These are phyloP conservation scores for Avicennia marina DNA, from an alignment of 257 asterid genomes.

Conservation along the genomic window DNA sequence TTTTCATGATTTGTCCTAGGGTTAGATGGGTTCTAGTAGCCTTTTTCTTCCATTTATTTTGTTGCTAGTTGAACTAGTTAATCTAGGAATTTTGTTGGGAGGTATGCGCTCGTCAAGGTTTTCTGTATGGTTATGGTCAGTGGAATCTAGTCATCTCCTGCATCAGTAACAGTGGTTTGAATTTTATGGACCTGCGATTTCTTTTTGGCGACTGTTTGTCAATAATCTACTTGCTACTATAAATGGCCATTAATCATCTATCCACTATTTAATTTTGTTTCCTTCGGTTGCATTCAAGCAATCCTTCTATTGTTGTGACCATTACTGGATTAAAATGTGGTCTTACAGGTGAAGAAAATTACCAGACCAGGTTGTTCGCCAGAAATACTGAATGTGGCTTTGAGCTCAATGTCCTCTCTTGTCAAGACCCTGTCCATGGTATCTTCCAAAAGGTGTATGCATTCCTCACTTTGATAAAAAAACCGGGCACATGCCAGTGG, in stretches of 20 bases:
- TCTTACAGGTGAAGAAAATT: slow-evolving; percentile 39
- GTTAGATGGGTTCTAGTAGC: not conserved
- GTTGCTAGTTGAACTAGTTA: not conserved
- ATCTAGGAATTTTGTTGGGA: not conserved
- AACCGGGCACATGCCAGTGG: not conserved
- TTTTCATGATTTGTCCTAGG: not conserved
- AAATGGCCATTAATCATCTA: not conserved
- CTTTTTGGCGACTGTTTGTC: not conserved
- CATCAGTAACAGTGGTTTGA: not conserved
- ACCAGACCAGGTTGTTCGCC: slow-evolving; percentile 45
- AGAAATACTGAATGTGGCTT: slow-evolving; percentile 42
- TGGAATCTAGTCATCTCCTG: not conserved
- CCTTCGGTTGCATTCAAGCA: not conserved
- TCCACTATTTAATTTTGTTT: not conserved
- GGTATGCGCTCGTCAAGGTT: not conserved
- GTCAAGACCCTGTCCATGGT: slow-evolving; percentile 30
- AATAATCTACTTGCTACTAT: not conserved
- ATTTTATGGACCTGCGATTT: not conserved
- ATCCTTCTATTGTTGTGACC: not conserved
- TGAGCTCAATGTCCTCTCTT: slow-evolving; percentile 38
- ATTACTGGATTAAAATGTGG: not conserved
- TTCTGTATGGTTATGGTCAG: not conserved
- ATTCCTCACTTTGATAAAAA: slow-evolving; percentile 34
- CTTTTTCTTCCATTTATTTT: not conserved
- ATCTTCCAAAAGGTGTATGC: slow-evolving; percentile 29